Evolutionary conservation across 2,329 filamentous ascomycete genomes (phyloP), one percentile per base, ranked within the genome.

Genomic region (Furcasterigmium furcatum): DNA sequence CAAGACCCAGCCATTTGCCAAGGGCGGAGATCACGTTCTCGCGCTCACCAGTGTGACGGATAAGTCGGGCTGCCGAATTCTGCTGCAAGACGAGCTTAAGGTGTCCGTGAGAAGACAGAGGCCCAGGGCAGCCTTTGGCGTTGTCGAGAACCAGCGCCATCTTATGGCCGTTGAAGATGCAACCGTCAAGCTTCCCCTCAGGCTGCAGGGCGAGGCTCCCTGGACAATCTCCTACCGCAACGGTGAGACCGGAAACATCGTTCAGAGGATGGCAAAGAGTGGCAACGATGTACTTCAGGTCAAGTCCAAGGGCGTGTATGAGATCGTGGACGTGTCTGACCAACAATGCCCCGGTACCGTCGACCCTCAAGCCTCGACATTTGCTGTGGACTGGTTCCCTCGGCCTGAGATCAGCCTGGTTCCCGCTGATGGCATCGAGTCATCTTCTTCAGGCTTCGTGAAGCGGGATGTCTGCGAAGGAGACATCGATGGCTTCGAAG

Each of bases 401-500:
- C 82, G 91, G 39, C 95, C 94, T 1, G 74, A 82, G 51, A 75
- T 95, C 35, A 77, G 76, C 13, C 63, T 94, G 38, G 73, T 83
- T 6, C 78, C 86, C 48, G 80, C 80, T n/a, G 73, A 82, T 4
- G 79, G 83, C 39, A 74, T 88, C 39, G 71, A 71, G 14, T 47
- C 55, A 10, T 66, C 75, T 29, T 71, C 73, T 14, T 72, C 70
- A 9, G 71, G 73, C 22, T 87, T 85, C 60, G 62, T 84, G 55
- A 95, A 95, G 65, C 79, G 84, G 35, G 85, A 91, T 49, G 85
- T 99, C 24, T 99, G 94, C 60, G 91, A 99, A 69, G 92, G 92
- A 24, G 92, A 97, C 50, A 87, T 96, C 58, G 92, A 96, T 63
- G 83, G 84, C 4, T 84, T 96, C 45, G 91, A 96, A 58, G 72